Evolutionary conservation across 2,329 filamentous ascomycete genomes (phyloP).

Genomic region (Gyromitra esculenta): DNA sequence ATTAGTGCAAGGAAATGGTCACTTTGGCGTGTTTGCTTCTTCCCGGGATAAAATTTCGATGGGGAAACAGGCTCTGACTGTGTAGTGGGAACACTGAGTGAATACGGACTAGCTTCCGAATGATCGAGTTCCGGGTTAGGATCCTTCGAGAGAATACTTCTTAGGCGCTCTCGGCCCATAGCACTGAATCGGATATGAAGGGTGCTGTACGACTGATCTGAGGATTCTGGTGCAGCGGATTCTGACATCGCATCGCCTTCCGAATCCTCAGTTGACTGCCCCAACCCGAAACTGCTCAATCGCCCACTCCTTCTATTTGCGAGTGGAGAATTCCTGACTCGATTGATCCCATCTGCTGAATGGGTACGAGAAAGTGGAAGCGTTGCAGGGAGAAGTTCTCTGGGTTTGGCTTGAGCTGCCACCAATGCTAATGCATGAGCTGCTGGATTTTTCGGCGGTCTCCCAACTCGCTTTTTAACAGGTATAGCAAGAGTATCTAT

Average conservation of each 20-base stretch:
- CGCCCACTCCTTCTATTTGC: constrained; percentile 44
- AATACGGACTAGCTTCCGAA: constrained; percentile 12
- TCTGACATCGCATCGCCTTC: constrained; percentile 37
- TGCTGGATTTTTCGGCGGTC: constrained; percentile 49
- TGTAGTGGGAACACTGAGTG: constrained; percentile 28
- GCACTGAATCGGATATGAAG: constrained; percentile 47
- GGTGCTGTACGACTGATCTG: constrained; percentile 43
- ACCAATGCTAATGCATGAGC: constrained; percentile 39
- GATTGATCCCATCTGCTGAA: constrained; percentile 47
- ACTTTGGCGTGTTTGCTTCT: constrained; percentile 38
- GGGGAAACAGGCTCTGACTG: constrained; percentile 52
- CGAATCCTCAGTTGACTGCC: constrained; percentile 36
- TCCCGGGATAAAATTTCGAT: constrained; percentile 42
- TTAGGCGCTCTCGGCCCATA: constrained; percentile 36
- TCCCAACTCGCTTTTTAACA: constrained; percentile 49
- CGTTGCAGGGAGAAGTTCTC: constrained; percentile 42
- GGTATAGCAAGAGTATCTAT: constrained; percentile 35
- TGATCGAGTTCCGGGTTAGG: constrained; percentile 36
- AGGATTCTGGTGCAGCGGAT: constrained; percentile 32
- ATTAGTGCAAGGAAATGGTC: constrained; percentile 34
- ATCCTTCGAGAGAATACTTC: constrained; percentile 41
- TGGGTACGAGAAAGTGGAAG: constrained; percentile 49
- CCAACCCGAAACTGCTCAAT: constrained; percentile 37
- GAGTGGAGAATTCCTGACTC: constrained; percentile 32
- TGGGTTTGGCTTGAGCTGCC: constrained; percentile 43